phyloP scores from a whole-genome alignment of 1,284 basidiomycete genomes.

The Malassezia brasiliensis region DNA sequence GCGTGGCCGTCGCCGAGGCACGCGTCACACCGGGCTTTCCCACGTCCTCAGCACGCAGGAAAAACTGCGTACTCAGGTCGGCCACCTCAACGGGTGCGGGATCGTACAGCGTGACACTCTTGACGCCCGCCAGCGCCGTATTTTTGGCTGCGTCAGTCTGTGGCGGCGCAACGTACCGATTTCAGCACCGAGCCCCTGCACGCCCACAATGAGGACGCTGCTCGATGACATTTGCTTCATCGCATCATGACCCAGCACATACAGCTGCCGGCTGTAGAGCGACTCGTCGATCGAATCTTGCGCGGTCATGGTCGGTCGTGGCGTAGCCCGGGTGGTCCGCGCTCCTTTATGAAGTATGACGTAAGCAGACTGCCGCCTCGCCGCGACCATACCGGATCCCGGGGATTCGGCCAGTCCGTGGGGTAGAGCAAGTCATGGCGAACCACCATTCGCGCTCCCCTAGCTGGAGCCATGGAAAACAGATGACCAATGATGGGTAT shows the following conservation, averaged over 20 bases:
- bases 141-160: constrained; percentile 63
- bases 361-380: background rate
- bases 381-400: background rate
- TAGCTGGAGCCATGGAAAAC: background rate
- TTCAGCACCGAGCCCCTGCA: constrained; percentile 89
- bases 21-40: constrained; percentile 62
- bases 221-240: constrained; percentile 99
- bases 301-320: background rate
- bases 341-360: background rate
- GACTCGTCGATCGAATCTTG: constrained; percentile 29
- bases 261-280: constrained; percentile 45
- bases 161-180: constrained; percentile 55
- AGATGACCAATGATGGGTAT: background rate
- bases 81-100: constrained; percentile 74
- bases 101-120: constrained; percentile 92
- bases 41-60: constrained; percentile 76
- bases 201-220: constrained; percentile 85
- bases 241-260: constrained; percentile 53
- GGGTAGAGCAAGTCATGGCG: background rate
- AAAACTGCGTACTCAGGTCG: constrained; percentile 93
- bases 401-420: background rate
- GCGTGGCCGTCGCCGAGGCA: constrained; percentile 74
- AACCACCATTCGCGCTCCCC: constrained; percentile 2
- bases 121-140: constrained; percentile 87
- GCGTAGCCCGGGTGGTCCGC: background rate